phyloP scores from a whole-genome alignment of 352 stramenopile genomes.

The Phytophthora hybrid region DNA sequence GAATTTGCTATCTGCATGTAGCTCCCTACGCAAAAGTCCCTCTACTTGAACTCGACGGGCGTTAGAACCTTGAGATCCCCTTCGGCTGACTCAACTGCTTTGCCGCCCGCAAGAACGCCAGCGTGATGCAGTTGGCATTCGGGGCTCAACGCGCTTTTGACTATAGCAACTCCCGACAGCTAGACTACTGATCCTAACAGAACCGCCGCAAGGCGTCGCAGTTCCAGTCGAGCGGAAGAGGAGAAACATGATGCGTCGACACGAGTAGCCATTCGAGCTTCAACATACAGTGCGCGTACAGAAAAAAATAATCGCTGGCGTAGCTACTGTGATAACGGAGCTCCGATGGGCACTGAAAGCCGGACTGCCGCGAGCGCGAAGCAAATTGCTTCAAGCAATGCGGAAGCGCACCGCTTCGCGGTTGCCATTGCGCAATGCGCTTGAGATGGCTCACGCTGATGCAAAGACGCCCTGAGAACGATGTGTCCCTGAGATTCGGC shows the following conservation, averaged over 20 bases:
- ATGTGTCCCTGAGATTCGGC: constrained; percentile 16
- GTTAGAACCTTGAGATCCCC: too few species aligned
- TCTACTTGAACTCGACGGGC: too few species aligned
- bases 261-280: constrained; percentile 4
- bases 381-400: too few species aligned
- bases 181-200: too few species aligned
- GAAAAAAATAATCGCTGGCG: constrained; percentile 17
- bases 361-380: constrained; percentile 10
- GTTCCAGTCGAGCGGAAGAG: background rate
- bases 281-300: constrained; percentile 26
- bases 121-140: too few species aligned
- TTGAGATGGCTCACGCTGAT: constrained; percentile 6
- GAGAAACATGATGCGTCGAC: background rate
- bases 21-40: too few species aligned
- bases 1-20: too few species aligned
- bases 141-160: too few species aligned
- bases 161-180: too few species aligned
- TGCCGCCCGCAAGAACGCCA: too few species aligned
- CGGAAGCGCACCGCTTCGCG: constrained; percentile 6
- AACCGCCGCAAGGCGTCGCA: too few species aligned
- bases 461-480: background rate
- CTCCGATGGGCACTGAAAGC: constrained; percentile 19
- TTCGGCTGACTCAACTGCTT: too few species aligned
- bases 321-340: constrained; percentile 15
- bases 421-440: background rate